These are phyloP conservation scores for Arthrobotrys pseudoclavata DNA, from an alignment of 2,329 filamentous ascomycete genomes.

Conservation along the genomic window DNA sequence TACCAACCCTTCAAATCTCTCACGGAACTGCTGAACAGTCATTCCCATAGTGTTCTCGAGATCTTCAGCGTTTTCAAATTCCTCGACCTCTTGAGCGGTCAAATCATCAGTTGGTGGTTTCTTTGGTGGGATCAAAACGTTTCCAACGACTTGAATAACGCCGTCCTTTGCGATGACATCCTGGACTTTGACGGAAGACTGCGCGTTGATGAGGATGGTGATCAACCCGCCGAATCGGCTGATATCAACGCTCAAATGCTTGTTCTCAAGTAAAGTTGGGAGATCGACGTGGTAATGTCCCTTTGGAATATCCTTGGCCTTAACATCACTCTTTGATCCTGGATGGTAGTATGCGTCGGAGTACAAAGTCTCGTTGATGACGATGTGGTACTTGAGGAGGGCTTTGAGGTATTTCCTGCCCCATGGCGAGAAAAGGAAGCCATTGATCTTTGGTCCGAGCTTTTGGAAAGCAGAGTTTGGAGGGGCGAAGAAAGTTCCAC, in stretches of 20 bases:
- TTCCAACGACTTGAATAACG: conserved; percentile 81
- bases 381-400: conserved; percentile 83
- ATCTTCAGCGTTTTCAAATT: not conserved
- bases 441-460: conserved; percentile 80
- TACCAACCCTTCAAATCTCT: conserved; percentile 48
- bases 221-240: conserved; percentile 77
- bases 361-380: conserved; percentile 81
- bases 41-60: conserved; percentile 40
- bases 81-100: conserved; percentile 10
- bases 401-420: conserved; percentile 83
- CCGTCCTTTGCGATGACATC: conserved; percentile 83
- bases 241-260: conserved; percentile 79
- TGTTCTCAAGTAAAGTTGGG: conserved; percentile 77
- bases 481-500: conserved; percentile 84
- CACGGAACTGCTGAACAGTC: conserved; percentile 39
- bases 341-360: conserved; percentile 75
- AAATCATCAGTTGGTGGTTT: conserved; percentile 62
- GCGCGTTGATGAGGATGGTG: conserved; percentile 81
- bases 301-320: conserved; percentile 65
- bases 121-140: conserved; percentile 80
- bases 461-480: conserved; percentile 83
- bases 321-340: not conserved
- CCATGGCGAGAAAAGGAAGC: conserved; percentile 84
- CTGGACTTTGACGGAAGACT: conserved; percentile 74
- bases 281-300: conserved; percentile 78